phyloP scores from a whole-genome alignment of 106 monocot species.

The Hemerocallis citrina region DNA sequence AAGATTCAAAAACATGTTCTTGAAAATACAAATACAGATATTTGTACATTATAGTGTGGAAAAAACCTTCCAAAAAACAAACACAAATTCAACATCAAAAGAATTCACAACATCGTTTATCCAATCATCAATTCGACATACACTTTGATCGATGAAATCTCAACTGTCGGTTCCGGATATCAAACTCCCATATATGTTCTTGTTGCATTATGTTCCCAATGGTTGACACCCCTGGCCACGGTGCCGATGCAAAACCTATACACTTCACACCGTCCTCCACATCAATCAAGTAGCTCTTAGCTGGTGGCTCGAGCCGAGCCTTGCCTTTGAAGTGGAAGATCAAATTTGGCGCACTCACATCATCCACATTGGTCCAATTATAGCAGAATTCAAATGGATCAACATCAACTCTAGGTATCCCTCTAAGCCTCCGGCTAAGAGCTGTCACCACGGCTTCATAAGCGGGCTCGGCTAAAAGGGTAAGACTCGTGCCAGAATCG shows the following conservation, averaged over 20 bases:
- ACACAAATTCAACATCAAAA: no score
- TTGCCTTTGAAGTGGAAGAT: conserved; percentile 40
- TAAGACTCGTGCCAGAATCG: conserved; percentile 83
- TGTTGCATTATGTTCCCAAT: conserved; percentile 94
- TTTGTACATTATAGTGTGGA: no score
- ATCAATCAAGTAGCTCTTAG: conserved; percentile 80
- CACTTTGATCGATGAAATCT: conserved; percentile 41
- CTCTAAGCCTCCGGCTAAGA: conserved; percentile 25
- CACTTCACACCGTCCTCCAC: conserved; percentile 76
- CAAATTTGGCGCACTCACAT: conserved; percentile 26
- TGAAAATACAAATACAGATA: no score
- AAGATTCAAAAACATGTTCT: no score
- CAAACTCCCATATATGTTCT: conserved; percentile 87
- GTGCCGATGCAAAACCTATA: conserved; percentile 38
- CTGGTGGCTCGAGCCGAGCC: conserved; percentile 52
- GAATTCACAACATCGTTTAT: no score
- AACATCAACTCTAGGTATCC: conserved; percentile 24
- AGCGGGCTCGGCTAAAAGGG: conserved; percentile 56
- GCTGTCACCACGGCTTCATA: conserved; percentile 48
- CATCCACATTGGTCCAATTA: conserved; percentile 33
- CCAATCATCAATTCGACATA: no score
- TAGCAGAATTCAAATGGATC: conserved; percentile 80
- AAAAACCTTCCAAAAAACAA: no score
- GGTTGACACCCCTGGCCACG: conserved; percentile 58
- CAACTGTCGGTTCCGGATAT: conserved; percentile 39